Percentiles rank a stretch among this genome's conserved stretches.
Evolutionary conservation across 352 stramenopile genomes (phyloP).

Genomic region (Phytophthora meadii): DNA sequence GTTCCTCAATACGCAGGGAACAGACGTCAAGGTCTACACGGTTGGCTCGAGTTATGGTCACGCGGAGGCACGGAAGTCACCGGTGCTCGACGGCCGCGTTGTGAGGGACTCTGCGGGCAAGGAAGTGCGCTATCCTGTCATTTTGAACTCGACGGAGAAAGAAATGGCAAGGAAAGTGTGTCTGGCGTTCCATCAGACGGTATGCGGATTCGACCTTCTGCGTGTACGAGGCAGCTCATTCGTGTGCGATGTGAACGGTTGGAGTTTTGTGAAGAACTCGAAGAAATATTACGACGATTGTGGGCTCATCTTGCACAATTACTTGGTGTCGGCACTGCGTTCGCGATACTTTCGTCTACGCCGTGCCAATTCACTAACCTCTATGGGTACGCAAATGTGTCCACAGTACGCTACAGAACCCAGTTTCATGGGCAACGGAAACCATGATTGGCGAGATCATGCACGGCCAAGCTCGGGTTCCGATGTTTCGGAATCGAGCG

Average conservation of each 20-base stretch:
- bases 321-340: constrained; percentile 81
- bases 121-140: constrained; percentile 99
- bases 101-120: constrained; percentile 97
- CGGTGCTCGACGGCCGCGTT: constrained; percentile 96
- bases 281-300: constrained; percentile 99
- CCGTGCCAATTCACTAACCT: constrained; percentile 57
- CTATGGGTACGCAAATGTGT: constrained; percentile 67
- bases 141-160: constrained; percentile 98
- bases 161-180: constrained; percentile 96
- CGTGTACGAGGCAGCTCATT: constrained; percentile 93
- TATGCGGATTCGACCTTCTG: constrained; percentile 99
- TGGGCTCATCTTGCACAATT: constrained; percentile 94
- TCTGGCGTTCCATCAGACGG: constrained; percentile 97
- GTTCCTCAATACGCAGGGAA: constrained; percentile 99
- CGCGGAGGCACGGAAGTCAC: constrained; percentile 98
- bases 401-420: constrained; percentile 81
- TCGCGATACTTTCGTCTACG: constrained; percentile 82
- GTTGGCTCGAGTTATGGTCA: constrained; percentile 99
- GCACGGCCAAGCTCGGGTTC: constrained; percentile 68
- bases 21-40: constrained; percentile 99
- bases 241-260: constrained; percentile 99
- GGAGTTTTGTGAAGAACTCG: constrained; percentile 98
- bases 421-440: constrained; percentile 28
- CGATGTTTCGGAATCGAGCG: constrained; percentile 73
- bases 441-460: constrained; percentile 40